Evolutionary conservation across 495 filamentous ascomycete species (phyloP).

Genomic region (Friedmanniomyces simplex): DNA sequence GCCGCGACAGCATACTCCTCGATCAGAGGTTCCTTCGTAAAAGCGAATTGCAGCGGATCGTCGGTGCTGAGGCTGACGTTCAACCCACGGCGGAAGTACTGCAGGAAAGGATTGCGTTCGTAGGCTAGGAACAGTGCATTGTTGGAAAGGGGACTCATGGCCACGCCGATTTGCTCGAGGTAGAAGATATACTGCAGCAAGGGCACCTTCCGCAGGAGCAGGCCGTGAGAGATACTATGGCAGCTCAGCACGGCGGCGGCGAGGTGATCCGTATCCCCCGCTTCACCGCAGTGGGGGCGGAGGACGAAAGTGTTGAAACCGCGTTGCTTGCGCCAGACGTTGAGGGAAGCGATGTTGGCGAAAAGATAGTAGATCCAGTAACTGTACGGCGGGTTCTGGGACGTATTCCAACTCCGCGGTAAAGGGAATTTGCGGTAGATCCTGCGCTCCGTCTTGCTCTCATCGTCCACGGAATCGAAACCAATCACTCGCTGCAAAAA

Average conservation of each 20-base stretch:
- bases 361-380: slow-evolving; percentile 99
- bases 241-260: slow-evolving; percentile 87
- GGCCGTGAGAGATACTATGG: slow-evolving; percentile 94
- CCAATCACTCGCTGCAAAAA: slow-evolving; percentile 93
- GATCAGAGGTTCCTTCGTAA: slow-evolving; percentile 95
- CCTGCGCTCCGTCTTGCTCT: slow-evolving; percentile 89
- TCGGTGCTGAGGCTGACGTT: slow-evolving; percentile 96
- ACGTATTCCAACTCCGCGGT: slow-evolving; percentile 75
- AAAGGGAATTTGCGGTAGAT: slow-evolving; percentile 89
- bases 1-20: slow-evolving; percentile 97
- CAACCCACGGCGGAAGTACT: slow-evolving; percentile 86
- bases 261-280: slow-evolving; percentile 91
- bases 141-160: slow-evolving; percentile 97
- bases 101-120: slow-evolving; percentile 89
- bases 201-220: slow-evolving; percentile 86
- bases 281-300: slow-evolving; percentile 91
- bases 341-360: slow-evolving; percentile 86
- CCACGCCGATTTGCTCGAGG: slow-evolving; percentile 93
- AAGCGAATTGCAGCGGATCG: slow-evolving; percentile 94
- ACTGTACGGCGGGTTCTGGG: slow-evolving; percentile 94
- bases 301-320: slow-evolving; percentile 95
- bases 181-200: slow-evolving; percentile 96
- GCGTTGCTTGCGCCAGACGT: slow-evolving; percentile 77
- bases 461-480: slow-evolving; percentile 95
- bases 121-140: slow-evolving; percentile 95